Evolutionary conservation across 805 yeast species (phyloP), one percentile per base, ranked within the genome.

Genomic region (Blastobotrys parvus): DNA sequence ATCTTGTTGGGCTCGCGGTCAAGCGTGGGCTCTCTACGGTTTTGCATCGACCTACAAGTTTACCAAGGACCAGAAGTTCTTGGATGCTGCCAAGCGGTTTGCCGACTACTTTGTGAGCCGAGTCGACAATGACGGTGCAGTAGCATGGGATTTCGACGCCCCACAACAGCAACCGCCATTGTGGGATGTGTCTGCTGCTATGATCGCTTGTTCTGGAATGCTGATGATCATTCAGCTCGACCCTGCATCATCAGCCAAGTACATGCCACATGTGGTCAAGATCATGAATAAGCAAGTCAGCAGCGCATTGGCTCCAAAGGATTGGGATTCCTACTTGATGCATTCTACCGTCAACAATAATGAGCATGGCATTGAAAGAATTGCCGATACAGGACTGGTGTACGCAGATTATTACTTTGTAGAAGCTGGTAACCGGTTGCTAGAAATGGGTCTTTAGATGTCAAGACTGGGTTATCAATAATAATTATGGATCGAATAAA

Each of bases 331-430:
- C 8, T 52, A 56, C 23, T 48, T 59, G 35, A 39, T 41, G 16
- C 40, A 56, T 38, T 43, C 58, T 10, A 59, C 63, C 4, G 52
- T 47, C 29, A 56, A 52, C 44, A 53, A 56, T 38, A 58, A 59
- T 38, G 51, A 52, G 32, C 46, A 57, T 11, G n/a, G 16, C 4
- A 23, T 41, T 29, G 44, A 41, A n/a, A 27, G 45, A 25, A 42
- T 49, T 10, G 45, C 48, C 1, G 58, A 54, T 29, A 56, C 52
- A 38, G 63, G 62, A 3, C 49, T 56, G 19, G 60, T 58, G 8
- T 59, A 59, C 41, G 62, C 54, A 3, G 63, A 59, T 41, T 59
- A 56, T 35, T 59, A 58, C 45, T 57, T 56, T 44, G 35, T 59
- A 20, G 47, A 42, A 10, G 45, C 55, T 27, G 62, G 61, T 5